Percentiles rank a stretch among this genome's conserved stretches.
Evolutionary conservation across 2,329 filamentous ascomycete genomes (phyloP).

Genomic region (Cyphellophora attinorum): DNA sequence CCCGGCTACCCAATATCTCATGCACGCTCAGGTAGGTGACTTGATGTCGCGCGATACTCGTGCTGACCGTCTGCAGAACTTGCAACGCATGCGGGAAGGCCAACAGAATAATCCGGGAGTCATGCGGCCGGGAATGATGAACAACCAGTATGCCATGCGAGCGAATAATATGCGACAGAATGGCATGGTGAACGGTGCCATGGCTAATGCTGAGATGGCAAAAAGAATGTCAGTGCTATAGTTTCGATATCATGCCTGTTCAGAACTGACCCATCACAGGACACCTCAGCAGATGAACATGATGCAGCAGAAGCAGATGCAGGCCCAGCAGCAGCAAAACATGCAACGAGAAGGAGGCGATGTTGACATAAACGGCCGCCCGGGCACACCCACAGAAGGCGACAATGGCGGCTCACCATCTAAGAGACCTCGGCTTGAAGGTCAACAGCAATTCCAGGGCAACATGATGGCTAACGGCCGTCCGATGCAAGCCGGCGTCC

Average conservation of each 20-base stretch:
- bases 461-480: conserved; percentile 70
- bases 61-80: conserved; percentile 7
- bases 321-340: conserved; percentile 54
- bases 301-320: conserved; percentile 37
- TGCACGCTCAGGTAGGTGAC: conserved; percentile 65
- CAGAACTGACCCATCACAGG: conserved; percentile 8
- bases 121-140: conserved; percentile 54
- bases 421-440: conserved; percentile 77
- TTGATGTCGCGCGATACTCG: conserved; percentile 4
- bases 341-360: conserved; percentile 84
- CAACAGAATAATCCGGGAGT: conserved; percentile 58
- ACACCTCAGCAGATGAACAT: conserved; percentile 16
- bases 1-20: conserved; percentile 62
- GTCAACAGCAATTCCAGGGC: conserved; percentile 57
- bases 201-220: conserved; percentile 6
- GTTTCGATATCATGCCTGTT: too few species aligned
- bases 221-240: conserved; percentile 17
- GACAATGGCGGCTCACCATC: conserved; percentile 89
- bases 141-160: conserved; percentile 56
- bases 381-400: conserved; percentile 69
- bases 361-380: conserved; percentile 75
- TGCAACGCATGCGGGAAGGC: conserved; percentile 55
- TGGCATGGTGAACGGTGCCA: conserved; percentile 16
- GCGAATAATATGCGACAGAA: conserved; percentile 18
- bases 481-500: conserved; percentile 50